A percentile compares a stretch with the other conserved stretches of the same genome.
Conservation (phyloP, 371 early-diverging fungal species). For the Apophysomyces ossiformis region DNA sequence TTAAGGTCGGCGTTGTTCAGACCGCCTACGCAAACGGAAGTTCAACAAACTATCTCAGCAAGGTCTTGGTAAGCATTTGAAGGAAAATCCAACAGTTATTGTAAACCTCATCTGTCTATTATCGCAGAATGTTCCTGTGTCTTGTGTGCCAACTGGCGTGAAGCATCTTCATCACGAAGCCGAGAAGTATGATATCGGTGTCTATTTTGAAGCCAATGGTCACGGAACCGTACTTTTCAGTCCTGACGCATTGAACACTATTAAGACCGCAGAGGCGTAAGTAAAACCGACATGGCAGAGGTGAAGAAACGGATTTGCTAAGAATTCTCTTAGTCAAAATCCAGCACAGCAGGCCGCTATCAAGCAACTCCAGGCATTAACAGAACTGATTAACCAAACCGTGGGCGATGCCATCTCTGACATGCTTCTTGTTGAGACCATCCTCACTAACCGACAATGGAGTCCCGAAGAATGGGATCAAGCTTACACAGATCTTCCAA, state of each 20-base stretch:
- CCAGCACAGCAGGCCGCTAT: conserved; percentile 84
- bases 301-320: background rate
- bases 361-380: conserved; percentile 76
- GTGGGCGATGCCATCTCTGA: conserved; percentile 99
- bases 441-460: conserved; percentile 84
- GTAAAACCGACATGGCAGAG: conserved; percentile 9
- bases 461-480: conserved; percentile 88
- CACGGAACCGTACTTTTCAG: conserved; percentile 99
- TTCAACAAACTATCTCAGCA: conserved; percentile 90
- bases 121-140: conserved; percentile 85
- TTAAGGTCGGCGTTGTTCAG: conserved; percentile 97
- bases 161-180: conserved; percentile 99
- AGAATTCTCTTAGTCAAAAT: conserved; percentile 50
- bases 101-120: background rate
- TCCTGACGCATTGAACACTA: conserved; percentile 74
- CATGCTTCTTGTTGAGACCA: conserved; percentile 94
- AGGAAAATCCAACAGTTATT: background rate
- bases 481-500: conserved; percentile 94
- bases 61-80: conserved; percentile 68
- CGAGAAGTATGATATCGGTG: conserved; percentile 96
- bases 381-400: conserved; percentile 95
- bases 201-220: conserved; percentile 99
- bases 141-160: conserved; percentile 97
- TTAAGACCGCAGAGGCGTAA: conserved; percentile 74
- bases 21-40: conserved; percentile 99